Evolutionary conservation across 192 early-diverging fungal species (phyloP).

Genomic region (Coemansia sp.): DNA sequence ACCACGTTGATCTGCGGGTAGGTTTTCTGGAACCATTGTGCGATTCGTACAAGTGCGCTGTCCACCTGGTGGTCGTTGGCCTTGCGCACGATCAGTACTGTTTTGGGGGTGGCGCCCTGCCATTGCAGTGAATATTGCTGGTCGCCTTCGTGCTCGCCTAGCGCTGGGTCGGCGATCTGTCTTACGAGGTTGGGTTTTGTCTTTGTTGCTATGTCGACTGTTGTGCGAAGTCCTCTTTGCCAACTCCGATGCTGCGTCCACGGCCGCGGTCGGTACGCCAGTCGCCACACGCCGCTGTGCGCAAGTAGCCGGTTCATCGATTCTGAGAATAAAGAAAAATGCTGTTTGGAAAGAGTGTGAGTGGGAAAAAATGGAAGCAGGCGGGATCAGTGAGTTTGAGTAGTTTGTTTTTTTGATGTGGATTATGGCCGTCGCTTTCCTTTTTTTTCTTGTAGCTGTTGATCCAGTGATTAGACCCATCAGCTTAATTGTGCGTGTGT

Average conservation of each 20-base stretch:
- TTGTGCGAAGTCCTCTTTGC: slow-evolving; percentile 13
- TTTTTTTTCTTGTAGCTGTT: too few species aligned
- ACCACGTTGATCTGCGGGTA: slow-evolving; percentile 72
- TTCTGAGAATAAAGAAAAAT: too few species aligned
- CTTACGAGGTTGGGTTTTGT: slow-evolving; percentile 21
- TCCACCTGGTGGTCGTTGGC: slow-evolving; percentile 67
- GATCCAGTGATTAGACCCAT: too few species aligned
- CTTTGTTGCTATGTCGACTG: slow-evolving; percentile 37
- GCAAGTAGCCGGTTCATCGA: too few species aligned
- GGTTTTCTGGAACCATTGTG: slow-evolving; percentile 65
- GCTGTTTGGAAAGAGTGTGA: too few species aligned
- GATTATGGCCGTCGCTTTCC: too few species aligned
- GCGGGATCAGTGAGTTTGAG: too few species aligned
- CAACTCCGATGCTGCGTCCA: not conserved
- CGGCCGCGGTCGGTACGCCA: not conserved
- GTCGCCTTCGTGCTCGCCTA: slow-evolving; percentile 16
- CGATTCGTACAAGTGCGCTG: slow-evolving; percentile 64
- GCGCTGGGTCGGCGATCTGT: not conserved
- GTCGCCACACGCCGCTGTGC: too few species aligned
- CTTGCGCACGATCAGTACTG: slow-evolving; percentile 80
- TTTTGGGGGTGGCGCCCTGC: slow-evolving; percentile 59
- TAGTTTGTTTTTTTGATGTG: too few species aligned
- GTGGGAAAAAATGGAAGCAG: too few species aligned
- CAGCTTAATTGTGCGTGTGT: too few species aligned
- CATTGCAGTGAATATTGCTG: slow-evolving; percentile 31